These are phyloP conservation scores for Penicillium simplicissimum DNA, from an alignment of 495 filamentous ascomycete genomes.

Conservation along the genomic window DNA sequence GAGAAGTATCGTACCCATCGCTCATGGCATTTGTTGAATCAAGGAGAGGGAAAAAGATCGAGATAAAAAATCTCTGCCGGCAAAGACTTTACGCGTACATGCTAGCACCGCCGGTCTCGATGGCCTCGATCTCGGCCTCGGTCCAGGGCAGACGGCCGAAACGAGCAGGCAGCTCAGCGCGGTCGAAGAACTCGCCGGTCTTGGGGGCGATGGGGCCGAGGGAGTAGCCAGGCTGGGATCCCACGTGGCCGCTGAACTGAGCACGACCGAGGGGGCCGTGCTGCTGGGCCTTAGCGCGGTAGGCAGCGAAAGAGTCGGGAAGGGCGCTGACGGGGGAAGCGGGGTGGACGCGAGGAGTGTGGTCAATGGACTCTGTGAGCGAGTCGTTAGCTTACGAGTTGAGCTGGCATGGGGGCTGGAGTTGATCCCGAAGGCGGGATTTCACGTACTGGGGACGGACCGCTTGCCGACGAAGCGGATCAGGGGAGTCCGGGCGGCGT, in stretches of 20 bases:
- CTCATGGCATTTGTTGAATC: slow-evolving; percentile 19
- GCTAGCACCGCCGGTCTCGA: slow-evolving; percentile 89
- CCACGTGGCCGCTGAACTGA: slow-evolving; percentile 56
- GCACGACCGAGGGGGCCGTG: slow-evolving; percentile 75
- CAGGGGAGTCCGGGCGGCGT: slow-evolving; percentile 72
- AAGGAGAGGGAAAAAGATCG: background rate
- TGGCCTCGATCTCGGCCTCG: slow-evolving; percentile 86
- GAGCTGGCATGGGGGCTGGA: background rate
- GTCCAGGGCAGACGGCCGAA: slow-evolving; percentile 75
- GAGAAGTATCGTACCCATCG: slow-evolving; percentile 27
- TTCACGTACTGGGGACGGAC: slow-evolving; percentile 70
- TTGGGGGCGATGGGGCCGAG: slow-evolving; percentile 71
- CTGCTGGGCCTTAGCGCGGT: slow-evolving; percentile 90
- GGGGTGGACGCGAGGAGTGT: slow-evolving; percentile 64
- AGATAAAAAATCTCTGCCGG: slow-evolving; percentile 17
- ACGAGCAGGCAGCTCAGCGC: slow-evolving; percentile 77
- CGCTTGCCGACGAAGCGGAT: slow-evolving; percentile 94
- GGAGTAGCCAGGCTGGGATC: slow-evolving; percentile 61
- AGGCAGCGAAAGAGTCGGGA: slow-evolving; percentile 80
- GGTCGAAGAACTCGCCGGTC: slow-evolving; percentile 82
- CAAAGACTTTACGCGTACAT: slow-evolving; percentile 49
- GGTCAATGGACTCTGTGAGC: slow-evolving; percentile 64
- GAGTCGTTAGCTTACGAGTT: slow-evolving; percentile 14
- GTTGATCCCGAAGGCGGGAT: slow-evolving; percentile 1
- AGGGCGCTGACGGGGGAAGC: slow-evolving; percentile 61